Conservation (phyloP, 2,329 filamentous ascomycete species). For the Apiospora sp. region DNA sequence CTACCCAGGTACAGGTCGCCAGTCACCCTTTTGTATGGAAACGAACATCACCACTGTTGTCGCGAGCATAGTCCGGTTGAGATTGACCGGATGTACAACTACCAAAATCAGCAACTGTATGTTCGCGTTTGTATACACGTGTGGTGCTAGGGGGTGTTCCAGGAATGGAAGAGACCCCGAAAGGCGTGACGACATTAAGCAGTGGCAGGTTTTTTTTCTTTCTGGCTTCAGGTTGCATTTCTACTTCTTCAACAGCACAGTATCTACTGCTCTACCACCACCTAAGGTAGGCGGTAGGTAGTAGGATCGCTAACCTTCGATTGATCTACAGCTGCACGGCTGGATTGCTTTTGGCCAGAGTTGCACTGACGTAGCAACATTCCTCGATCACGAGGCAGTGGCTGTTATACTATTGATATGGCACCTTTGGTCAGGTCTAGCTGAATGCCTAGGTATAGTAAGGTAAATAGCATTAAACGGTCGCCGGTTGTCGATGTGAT, state of each 20-base stretch:
- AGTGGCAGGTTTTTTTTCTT: conserved; percentile 4
- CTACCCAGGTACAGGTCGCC: too few species aligned
- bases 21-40: background rate
- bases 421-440: background rate
- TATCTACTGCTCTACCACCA: background rate
- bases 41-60: background rate
- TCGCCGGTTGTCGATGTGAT: background rate
- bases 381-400: background rate
- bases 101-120: background rate
- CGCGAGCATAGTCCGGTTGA: background rate
- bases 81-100: background rate
- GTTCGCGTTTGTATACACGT: too few species aligned
- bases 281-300: background rate
- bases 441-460: background rate
- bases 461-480: background rate
- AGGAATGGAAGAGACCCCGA: conserved; percentile 11
- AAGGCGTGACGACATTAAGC: conserved; percentile 4
- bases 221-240: background rate
- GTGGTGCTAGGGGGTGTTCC: background rate
- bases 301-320: background rate
- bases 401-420: background rate
- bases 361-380: background rate
- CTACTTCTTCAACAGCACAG: background rate
- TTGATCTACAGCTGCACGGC: background rate
- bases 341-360: background rate